Base-by-base conservation (phyloP, 2,329 filamentous ascomycete species). In the Massarina eburnea region DNA sequence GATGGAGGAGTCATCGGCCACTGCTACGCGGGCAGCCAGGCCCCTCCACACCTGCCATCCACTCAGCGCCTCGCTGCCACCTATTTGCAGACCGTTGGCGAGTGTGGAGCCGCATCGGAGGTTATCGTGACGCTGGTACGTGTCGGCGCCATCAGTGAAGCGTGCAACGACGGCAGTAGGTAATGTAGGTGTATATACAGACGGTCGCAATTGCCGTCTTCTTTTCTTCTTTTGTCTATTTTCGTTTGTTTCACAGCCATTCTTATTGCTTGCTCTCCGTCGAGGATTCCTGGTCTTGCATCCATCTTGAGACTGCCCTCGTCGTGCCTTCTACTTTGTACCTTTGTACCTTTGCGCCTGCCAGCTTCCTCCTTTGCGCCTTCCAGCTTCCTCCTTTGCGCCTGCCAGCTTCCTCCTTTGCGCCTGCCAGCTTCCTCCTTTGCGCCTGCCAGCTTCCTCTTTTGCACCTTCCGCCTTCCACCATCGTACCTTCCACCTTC, bases 11-110 rank as follows among this genome's bases (percentile, higher is more conserved):
- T 62, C 59, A 61, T 51, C 40, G 57, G 57, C 54, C 54, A 56
- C 54, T 60, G 57, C 44, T 52, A 55, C 61, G 45, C 41, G 50
- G 51, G 54, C 59, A 44, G 46, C 46, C 37, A 41, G 39, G 21
- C 55, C 56, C 54, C 51, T 54, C 50, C 57, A 44, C 52, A 48
- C 34, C 58, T 62, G 48, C 45, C 54, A 48, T 59, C 66, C 65
- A 68, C 49, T 66, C 62, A 59, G 58, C 62, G 65, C 59, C 50
- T 65, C 55, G 35, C 19, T 17, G 39, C 42, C 39, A 52, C 52
- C 63, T 63, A 63, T 66, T 62, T 61, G 49, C 50, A 64, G 62
- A 60, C 48, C 61, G 43, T 47, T 41, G 49, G 43, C 49, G 43
- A 41, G 45, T 39, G 39, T 19, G n/a, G n/a, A n/a, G n/a, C n/a